A percentile compares a stretch with the other conserved stretches of the same genome.
These are phyloP conservation scores for Aspergillus kassunensis DNA, from an alignment of 495 filamentous ascomycete species.

Conservation along the genomic window DNA sequence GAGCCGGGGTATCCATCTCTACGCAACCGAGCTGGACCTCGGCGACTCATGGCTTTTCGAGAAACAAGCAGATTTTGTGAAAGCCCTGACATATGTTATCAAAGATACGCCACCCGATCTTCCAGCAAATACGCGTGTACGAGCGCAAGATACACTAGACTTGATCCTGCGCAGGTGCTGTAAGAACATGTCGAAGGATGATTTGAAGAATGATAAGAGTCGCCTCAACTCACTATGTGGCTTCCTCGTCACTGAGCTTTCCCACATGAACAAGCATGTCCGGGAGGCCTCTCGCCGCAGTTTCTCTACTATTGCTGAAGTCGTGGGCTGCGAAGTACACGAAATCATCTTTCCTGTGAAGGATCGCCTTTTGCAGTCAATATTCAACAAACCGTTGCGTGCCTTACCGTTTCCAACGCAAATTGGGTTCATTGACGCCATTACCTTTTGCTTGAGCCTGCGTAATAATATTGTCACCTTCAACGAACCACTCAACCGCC, in stretches of 20 bases:
- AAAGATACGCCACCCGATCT: conserved; percentile 95
- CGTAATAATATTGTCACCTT: conserved; percentile 83
- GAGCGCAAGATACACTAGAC: conserved; percentile 77
- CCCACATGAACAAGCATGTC: conserved; percentile 92
- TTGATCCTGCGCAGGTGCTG: conserved; percentile 72
- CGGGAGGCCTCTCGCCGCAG: conserved; percentile 77
- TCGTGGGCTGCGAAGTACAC: conserved; percentile 70
- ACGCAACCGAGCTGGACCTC: conserved; percentile 74
- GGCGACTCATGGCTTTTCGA: conserved; percentile 78
- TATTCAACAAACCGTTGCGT: conserved; percentile 90
- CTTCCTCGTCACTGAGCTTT: conserved; percentile 79
- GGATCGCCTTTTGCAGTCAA: conserved; percentile 76
- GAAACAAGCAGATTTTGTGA: conserved; percentile 77
- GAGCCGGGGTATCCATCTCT: conserved; percentile 78
- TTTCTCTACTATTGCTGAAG: conserved; percentile 74
- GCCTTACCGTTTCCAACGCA: conserved; percentile 89
- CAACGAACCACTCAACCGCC: conserved; percentile 81
- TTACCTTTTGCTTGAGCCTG: conserved; percentile 85
- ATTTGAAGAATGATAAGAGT: conserved; percentile 62
- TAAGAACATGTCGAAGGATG: conserved; percentile 67
- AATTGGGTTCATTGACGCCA: conserved; percentile 96
- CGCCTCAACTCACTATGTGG: conserved; percentile 71
- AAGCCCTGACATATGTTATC: conserved; percentile 88
- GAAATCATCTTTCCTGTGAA: conserved; percentile 84
- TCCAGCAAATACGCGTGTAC: conserved; percentile 76